A percentile compares a stretch with the other conserved stretches of the same genome.
phyloP scores from a whole-genome alignment of 495 filamentous ascomycete genomes.

The Neurospora tetraspora region DNA sequence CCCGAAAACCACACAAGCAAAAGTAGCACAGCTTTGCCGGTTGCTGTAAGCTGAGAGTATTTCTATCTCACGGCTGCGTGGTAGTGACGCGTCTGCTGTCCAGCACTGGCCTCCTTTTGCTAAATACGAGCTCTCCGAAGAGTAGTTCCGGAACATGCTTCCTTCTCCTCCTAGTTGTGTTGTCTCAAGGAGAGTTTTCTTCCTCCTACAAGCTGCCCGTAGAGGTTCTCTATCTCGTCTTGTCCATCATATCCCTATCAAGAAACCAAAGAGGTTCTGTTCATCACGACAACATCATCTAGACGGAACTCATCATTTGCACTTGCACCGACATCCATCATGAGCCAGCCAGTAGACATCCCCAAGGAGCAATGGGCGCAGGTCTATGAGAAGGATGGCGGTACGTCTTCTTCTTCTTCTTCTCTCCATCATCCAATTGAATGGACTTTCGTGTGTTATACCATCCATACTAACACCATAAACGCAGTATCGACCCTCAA shows the following conservation, averaged over 20 bases:
- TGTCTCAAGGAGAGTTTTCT: not conserved
- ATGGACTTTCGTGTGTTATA: not conserved
- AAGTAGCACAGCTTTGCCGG: not conserved
- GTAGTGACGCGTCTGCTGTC: not conserved
- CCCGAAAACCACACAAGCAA: not conserved
- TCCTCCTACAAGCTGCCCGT: not conserved
- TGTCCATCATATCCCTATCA: not conserved
- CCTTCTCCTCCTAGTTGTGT: not conserved
- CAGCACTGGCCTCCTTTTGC: not conserved
- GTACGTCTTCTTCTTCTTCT: slow-evolving; percentile 30
- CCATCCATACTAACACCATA: slow-evolving; percentile 3
- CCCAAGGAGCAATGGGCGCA: slow-evolving; percentile 75
- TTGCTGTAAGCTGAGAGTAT: not conserved
- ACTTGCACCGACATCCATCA: not conserved
- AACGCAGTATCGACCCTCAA: slow-evolving; percentile 49
- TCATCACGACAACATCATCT: not conserved
- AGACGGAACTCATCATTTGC: not conserved
- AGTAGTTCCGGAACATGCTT: not conserved
- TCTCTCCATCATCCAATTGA: not conserved
- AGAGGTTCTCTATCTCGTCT: not conserved
- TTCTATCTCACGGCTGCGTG: not conserved
- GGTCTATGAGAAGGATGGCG: slow-evolving; percentile 65
- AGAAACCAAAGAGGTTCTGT: not conserved
- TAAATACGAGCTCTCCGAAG: not conserved
- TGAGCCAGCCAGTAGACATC: slow-evolving; percentile 21